Base-by-base conservation (phyloP, 345 rosid genomes). In the Euphorbia lathyris region DNA sequence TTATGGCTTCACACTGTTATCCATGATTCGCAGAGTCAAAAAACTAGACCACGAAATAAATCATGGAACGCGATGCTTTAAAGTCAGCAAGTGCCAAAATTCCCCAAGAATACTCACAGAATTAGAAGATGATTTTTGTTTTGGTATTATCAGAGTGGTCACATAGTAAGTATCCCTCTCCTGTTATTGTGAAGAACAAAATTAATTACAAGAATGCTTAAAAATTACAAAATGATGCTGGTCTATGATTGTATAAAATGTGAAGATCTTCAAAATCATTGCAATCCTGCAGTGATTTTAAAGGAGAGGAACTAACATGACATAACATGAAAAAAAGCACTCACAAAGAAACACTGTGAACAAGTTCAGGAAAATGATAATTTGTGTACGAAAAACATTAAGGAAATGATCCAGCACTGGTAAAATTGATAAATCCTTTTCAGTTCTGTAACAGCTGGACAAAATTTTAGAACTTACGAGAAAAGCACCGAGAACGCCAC, bases 91-190 rank as follows among this genome's bases (percentile, higher is more conserved):
- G 47, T 6, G 62, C 19, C 60, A 72, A 58, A 63, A 60, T 59
- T 42, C 68, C 25, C 22, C 9, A 17, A n/a, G 81, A 34, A 34
- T 34, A 80, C 96, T 88, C 76, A 93, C 98, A 22, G 97, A 87
- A 78, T 77, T 86, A 67, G 96, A 84, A 75, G 90, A 87, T 47
- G 98, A 85, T 74, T 87, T 95, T 78, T 93, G 98, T 83, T 90
- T 89, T 43, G 98, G 98, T 79, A 93, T 86, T 57, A 93, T 93
- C 77, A 93, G 81, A 72, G 98, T 90, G 14, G 98, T 93, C 0
- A 86, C 98, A 63, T 87, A 93, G 51, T 87, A 89, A 22, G 86
- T 74, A 27, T 82, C 88, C 17, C 65, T 83, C 76, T 90, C 97
- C 98, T 93, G 84, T 48, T 67, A 67, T 16, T 60, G 72, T 60